Base-by-base conservation (phyloP, 345 rosid species). In the Carallia pectinifolia region DNA sequence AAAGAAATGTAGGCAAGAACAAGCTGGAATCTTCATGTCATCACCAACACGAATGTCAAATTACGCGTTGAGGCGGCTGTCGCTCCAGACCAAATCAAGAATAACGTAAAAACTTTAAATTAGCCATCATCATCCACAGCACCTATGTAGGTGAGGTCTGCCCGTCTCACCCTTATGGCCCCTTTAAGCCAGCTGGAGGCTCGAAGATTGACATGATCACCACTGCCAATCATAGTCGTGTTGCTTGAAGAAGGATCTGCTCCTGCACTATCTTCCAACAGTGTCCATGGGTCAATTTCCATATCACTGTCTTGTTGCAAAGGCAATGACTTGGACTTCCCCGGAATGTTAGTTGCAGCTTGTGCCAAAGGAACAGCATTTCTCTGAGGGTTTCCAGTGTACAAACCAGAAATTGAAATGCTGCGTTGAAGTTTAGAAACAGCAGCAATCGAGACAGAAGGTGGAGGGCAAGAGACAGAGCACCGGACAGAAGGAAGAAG, bases 121-220 rank as follows among this genome's bases (percentile, higher is more conserved):
- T 83, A 96, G 88, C 86, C 85, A 74, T 92, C 97, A 15, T 92
- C 99, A 62, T 96, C 99, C 66, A 90, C 89, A 52, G 96, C 82
- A 33, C 98, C 97, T 62, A 90, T 75, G 62, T 92, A 96, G 1
- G 90, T 81, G 69, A 90, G 91, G 77, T 92, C 97, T 50, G 90
- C 76, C 65, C 98, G 82, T 74, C 97, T 89, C 72, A 88, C 89
- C 77, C 99, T 87, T 61, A 90, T 84, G 44, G 98, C 86, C 56
- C 98, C 98, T 82, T 90, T 92, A 19, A 96, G 87, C 98, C 92
- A 96, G 85, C 82, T 81, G 68, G 88, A 76, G 65, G 98, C 99
- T 81, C 89, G 81, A 74, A 87, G 88, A 83, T 92, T 92, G 62
- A 84, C 77, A 77, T 79, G 84, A 79, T 90, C 98, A 61, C 86